These are phyloP conservation scores for Balakata baccata DNA, from an alignment of 345 rosid genomes.

Conservation along the genomic window DNA sequence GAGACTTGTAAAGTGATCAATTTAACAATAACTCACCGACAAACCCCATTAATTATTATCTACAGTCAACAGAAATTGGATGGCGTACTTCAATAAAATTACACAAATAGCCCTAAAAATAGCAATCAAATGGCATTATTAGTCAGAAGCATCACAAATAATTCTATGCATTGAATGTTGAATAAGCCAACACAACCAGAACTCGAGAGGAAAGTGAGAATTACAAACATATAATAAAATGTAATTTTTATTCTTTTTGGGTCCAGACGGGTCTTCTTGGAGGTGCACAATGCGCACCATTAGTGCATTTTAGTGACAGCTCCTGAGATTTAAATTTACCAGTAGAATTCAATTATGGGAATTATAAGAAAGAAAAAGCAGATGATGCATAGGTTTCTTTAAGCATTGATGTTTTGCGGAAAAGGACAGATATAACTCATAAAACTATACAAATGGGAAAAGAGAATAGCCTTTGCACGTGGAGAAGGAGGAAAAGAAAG, in stretches of 20 bases:
- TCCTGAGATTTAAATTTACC: background rate
- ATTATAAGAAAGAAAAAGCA: constrained; percentile 5
- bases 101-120: constrained; percentile 12
- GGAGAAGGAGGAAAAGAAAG: constrained; percentile 1
- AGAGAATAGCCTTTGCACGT: background rate
- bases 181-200: constrained; percentile 15
- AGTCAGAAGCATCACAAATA: background rate
- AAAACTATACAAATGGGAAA: background rate
- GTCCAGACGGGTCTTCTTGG: background rate
- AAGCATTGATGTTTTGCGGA: constrained; percentile 4
- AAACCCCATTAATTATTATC: background rate
- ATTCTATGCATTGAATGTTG: constrained; percentile 24
- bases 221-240: background rate
- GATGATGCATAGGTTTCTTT: background rate
- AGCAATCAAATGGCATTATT: constrained; percentile 8
- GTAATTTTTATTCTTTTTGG: background rate
- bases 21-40: background rate
- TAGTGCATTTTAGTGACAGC: constrained; percentile 4
- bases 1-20: background rate
- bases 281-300: constrained; percentile 13
- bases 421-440: constrained; percentile 33
- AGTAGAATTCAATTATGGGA: background rate
- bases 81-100: background rate
- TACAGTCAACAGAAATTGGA: too few species aligned
- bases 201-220: background rate